Evolutionary conservation across 2,329 filamentous ascomycete species (phyloP), one percentile per base, ranked within the genome.

Genomic region (Microdochium paspali): DNA sequence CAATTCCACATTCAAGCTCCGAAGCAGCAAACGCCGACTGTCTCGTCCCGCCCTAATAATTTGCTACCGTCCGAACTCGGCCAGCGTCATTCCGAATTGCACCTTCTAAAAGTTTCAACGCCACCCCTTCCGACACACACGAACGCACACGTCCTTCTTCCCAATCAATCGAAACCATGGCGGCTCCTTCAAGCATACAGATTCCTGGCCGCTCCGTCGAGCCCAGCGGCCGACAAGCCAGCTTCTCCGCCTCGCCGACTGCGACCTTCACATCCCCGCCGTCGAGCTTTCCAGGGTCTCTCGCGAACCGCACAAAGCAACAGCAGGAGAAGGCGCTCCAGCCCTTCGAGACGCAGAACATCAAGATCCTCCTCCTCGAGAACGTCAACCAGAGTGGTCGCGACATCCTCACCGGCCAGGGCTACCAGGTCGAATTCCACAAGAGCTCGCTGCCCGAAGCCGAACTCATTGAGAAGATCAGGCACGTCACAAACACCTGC

Each of bases 391-490:
- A 88, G 68, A 88, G 89, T 23, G 93, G 93, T 13, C 80, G 82
- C 58, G 83, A 94, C 44, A 90, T 96, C 49, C 74, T 98, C 49
- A 80, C 71, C 49, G 75, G 72, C 48, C 90, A 98, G 68, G 93
- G 93, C 50, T 98, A 98, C 66, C 93, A 98, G 68, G 93, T 98
- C 28, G 93, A 98, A 69, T 80, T 82, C 45, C 71, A 91, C 54
- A 98, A 96, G 74, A 84, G 81, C 53, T 95, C 90, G 28, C 72
- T 98, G 48, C 84, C 89, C 0, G 93, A 98, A 65, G 89, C 93
- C 57, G 78, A 97, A 70, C 79, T 98, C 58, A 95, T 98, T 64
- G 85, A 95, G 72, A 98, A 95, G 77, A 98, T 98, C 62, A 80
- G 82, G 87, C 91, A 62, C 62, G 80, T 65, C 50, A 18, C 18